Evolutionary conservation across 352 stramenopile genomes (phyloP).

Genomic region (Globisporangium cystogenes): DNA sequence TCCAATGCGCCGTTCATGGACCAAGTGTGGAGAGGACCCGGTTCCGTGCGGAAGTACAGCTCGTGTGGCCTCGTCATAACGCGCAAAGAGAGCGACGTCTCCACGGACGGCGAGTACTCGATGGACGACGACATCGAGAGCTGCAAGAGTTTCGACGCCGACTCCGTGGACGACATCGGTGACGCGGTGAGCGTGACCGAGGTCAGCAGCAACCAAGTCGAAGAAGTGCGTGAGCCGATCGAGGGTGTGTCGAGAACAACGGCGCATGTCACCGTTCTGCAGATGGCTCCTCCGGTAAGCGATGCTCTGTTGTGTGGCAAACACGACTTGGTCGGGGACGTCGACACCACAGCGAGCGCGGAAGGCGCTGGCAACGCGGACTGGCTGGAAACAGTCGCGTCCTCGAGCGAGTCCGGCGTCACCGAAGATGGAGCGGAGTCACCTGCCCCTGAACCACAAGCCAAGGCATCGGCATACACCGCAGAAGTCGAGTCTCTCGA

Average conservation of each 20-base stretch:
- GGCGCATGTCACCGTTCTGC: not conserved
- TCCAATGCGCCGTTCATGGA: not conserved
- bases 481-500: not conserved
- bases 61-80: not conserved
- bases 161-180: not conserved
- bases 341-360: not conserved
- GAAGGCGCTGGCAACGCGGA: not conserved
- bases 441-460: not conserved
- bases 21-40: not conserved
- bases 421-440: not conserved
- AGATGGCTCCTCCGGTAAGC: not conserved
- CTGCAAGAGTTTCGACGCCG: not conserved
- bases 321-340: not conserved
- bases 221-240: not conserved
- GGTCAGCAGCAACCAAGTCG: not conserved
- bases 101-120: not conserved
- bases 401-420: not conserved
- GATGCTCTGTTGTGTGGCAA: not conserved
- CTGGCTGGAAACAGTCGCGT: not conserved
- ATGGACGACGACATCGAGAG: not conserved
- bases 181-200: not conserved
- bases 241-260: not conserved
- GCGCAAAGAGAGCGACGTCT: not conserved
- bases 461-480: not conserved
- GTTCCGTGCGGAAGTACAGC: not conserved